Conservation (phyloP, 148 eudicot species). For the Drosera capensis region DNA sequence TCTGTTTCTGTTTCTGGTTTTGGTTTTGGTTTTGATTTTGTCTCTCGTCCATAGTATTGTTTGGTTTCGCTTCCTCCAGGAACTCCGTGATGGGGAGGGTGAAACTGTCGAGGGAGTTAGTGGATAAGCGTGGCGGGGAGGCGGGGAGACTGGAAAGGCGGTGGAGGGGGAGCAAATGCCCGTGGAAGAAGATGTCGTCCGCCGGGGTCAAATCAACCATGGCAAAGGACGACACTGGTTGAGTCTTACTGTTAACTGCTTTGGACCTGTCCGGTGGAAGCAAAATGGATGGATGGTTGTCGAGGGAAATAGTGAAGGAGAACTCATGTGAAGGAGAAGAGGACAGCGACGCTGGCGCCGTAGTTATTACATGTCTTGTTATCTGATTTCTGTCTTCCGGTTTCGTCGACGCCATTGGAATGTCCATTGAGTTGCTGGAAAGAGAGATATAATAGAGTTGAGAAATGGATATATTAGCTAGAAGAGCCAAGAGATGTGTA, state of each 20-base stretch:
- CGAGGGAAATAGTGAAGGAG: constrained; percentile 30
- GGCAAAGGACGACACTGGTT: constrained; percentile 12
- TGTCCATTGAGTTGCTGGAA: too few species aligned
- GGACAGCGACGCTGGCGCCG: neutral
- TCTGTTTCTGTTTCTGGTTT: neutral
- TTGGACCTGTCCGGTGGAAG: too few species aligned
- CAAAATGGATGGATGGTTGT: constrained; percentile 1
- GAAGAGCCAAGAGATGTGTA: too few species aligned
- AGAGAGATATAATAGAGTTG: too few species aligned
- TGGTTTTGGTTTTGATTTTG: neutral
- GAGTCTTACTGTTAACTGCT: constrained; percentile 1
- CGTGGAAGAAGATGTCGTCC: constrained; percentile 71
- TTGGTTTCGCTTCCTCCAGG: neutral
- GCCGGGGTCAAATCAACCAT: constrained; percentile 66
- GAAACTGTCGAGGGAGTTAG: constrained; percentile 40
- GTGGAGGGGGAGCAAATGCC: constrained; percentile 66
- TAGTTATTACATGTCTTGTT: too few species aligned
- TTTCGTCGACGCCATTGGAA: too few species aligned
- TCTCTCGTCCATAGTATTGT: neutral
- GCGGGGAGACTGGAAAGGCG: constrained; percentile 40
- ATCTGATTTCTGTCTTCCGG: too few species aligned
- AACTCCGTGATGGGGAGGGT: constrained; percentile 34
- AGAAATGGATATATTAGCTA: too few species aligned
- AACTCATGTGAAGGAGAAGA: constrained; percentile 39
- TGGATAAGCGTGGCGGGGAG: constrained; percentile 52